Base-by-base conservation (phyloP, 129 eudicot species). In the Flaveria brownii region DNA sequence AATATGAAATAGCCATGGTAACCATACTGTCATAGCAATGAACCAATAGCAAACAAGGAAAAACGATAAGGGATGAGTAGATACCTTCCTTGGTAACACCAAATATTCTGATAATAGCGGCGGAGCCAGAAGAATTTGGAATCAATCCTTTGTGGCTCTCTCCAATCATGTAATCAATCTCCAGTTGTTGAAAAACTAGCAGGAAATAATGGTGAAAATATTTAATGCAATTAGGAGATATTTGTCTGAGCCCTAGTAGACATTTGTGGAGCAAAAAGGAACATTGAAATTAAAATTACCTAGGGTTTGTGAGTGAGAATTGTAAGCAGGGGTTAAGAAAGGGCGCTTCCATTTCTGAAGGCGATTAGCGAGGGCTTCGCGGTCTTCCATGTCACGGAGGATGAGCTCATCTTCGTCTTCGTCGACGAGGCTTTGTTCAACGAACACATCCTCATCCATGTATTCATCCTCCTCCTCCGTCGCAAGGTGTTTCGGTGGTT, bases 111-210 rank as follows among this genome's bases (percentile, higher is more conserved):
- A 94, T 84, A 76, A 91, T 86, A 63, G 99, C 94, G 62, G 93
- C 89, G 5, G 85, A 89, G 28, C 96, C 98, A 18, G 91, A 83
- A 57, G 87, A 82, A 72, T 77, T 85, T 71, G 92, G 92, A 70
- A 93, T 51, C 59, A 93, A 77, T 72, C 89, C 96, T 71, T 81
- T 88, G 60, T 91, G 85, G 72, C 84, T 87, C 78, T 91, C 97
- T 51, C 90, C 93, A 79, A 91, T 82, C 68, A 91, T 75, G 30
- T 87, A 94, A 80, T 94, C 99, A 72, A 94, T 91, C 85, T 94
- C 99, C 90, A 94, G 62, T 82, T 94, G 97, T 75, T 94, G 99
- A 85, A 91, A 94, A 61, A 87, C 99, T 94, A 52, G n/a, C 47
- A 61, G 49, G 6, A 72, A 70, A 47, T 6, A 76, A 45, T 42